A percentile compares a stretch with the other conserved stretches of the same genome.
These are phyloP conservation scores for Helianthus annuus DNA, from an alignment of 129 eudicot species.

Conservation along the genomic window DNA sequence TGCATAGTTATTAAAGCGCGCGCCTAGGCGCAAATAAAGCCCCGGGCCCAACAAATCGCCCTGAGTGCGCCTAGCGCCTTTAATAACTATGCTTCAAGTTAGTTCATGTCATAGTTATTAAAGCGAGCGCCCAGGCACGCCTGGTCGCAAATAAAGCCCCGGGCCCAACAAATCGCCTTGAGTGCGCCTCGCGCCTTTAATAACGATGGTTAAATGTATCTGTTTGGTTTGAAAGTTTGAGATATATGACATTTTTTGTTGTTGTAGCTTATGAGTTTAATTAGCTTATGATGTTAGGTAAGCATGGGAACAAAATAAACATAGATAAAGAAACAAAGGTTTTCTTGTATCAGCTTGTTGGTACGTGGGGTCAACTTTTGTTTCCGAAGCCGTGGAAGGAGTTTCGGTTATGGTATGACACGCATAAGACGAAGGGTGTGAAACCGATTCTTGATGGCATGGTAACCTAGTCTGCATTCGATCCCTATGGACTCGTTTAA, in stretches of 20 bases:
- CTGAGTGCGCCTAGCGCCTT: too few species aligned
- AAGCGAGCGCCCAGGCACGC: too few species aligned
- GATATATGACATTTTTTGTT: conserved; percentile 14
- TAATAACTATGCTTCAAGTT: too few species aligned
- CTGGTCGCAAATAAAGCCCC: too few species aligned
- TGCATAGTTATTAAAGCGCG: too few species aligned
- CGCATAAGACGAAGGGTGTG: conserved; percentile 71
- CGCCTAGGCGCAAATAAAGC: too few species aligned
- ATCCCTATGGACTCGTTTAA: neutral
- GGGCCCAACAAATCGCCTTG: too few species aligned
- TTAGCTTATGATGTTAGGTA: conserved; percentile 54
- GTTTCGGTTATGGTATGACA: conserved; percentile 92
- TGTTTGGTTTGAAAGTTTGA: neutral
- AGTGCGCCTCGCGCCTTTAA: too few species aligned
- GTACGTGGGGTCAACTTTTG: conserved; percentile 98
- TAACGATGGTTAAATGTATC: too few species aligned
- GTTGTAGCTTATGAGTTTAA: conserved; percentile 20
- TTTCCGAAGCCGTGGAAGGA: conserved; percentile 98
- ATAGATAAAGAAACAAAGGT: conserved; percentile 63
- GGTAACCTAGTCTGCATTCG: conserved; percentile 45
- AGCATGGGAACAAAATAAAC: conserved; percentile 88
- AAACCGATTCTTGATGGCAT: conserved; percentile 92
- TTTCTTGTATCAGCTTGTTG: conserved; percentile 91
- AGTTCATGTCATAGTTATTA: too few species aligned
- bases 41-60: too few species aligned